A percentile compares a stretch with the other conserved stretches of the same genome.
Evolutionary conservation across 176 grass and related monocot genomes (phyloP).

Genomic region (Paspalum notatum): DNA sequence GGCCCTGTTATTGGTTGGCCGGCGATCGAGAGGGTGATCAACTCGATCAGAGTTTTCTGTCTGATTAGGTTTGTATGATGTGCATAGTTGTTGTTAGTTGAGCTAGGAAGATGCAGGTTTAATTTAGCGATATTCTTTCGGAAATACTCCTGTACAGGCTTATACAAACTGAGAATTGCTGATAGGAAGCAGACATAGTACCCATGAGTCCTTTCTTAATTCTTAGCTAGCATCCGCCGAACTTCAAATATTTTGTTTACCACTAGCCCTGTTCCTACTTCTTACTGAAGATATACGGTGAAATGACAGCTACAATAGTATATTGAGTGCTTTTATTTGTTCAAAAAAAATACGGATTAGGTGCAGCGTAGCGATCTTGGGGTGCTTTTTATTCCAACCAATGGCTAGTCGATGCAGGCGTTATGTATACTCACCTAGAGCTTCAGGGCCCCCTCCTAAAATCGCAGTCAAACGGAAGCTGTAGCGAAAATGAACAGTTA

Average conservation of each 20-base stretch:
- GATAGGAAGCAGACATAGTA: slow-evolving; percentile 4
- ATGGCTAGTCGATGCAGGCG: slow-evolving; percentile 28
- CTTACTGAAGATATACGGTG: not conserved
- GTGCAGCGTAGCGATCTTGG: not conserved
- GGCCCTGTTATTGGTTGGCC: not conserved
- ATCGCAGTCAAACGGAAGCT: slow-evolving; percentile 31
- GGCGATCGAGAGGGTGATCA: not conserved
- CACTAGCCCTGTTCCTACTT: not conserved
- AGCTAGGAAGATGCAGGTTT: slow-evolving; percentile 31
- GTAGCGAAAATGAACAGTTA: not conserved
- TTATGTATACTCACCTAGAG: slow-evolving; percentile 32
- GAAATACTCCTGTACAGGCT: slow-evolving; percentile 30
- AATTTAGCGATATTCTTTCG: slow-evolving; percentile 29
- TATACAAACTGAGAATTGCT: not conserved
- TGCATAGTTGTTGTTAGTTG: slow-evolving; percentile 18
- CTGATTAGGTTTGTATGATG: not conserved
- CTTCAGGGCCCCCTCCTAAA: slow-evolving; percentile 1
- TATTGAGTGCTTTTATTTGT: not conserved
- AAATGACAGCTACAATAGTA: not conserved
- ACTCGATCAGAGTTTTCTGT: not conserved
- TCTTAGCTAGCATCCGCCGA: not conserved
- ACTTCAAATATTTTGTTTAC: not conserved
- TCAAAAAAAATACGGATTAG: not conserved
- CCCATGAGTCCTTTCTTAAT: not conserved
- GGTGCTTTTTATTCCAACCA: not conserved